A percentile compares a stretch with the other conserved stretches of the same genome.
Conservation (phyloP, 306 rosid genomes). For the Malus sylvestris region DNA sequence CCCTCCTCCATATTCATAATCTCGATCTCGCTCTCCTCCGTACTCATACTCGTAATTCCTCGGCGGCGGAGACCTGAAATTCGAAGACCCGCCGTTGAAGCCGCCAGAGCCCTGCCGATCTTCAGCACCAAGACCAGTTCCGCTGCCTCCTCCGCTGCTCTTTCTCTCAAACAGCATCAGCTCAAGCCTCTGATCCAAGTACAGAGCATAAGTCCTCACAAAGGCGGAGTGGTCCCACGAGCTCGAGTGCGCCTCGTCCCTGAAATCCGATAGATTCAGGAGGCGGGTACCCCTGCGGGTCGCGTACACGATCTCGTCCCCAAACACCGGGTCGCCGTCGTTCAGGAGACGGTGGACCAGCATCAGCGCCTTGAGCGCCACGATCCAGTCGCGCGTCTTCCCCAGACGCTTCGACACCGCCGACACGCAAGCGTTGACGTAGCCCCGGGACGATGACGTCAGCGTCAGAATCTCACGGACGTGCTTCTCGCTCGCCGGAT, state of each 20-base stretch:
- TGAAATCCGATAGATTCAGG: conserved; percentile 76
- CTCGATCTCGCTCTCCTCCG: conserved; percentile 37
- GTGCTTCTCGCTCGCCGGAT: conserved; percentile 87
- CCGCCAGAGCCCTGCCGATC: not conserved
- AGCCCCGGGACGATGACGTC: conserved; percentile 71
- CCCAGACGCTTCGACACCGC: conserved; percentile 79
- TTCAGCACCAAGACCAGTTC: not conserved
- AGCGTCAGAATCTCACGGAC: conserved; percentile 63
- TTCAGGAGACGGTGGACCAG: conserved; percentile 74
- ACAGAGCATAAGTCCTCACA: conserved; percentile 81
- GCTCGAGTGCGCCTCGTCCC: conserved; percentile 94
- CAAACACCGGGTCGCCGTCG: conserved; percentile 70
- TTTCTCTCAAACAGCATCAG: conserved; percentile 59
- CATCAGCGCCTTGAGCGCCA: conserved; percentile 72
- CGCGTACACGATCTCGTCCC: conserved; percentile 83
- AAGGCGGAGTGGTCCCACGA: conserved; percentile 97
- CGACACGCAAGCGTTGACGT: conserved; percentile 64
- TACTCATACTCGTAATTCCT: conserved; percentile 54
- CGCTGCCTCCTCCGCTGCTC: conserved; percentile 11
- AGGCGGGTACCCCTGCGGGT: conserved; percentile 89
- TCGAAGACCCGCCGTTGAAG: conserved; percentile 9
- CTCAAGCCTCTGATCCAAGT: conserved; percentile 85
- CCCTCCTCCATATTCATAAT: conserved; percentile 48
- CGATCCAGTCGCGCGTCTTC: conserved; percentile 97
- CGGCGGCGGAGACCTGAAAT: conserved; percentile 73